These are phyloP conservation scores for Spiromastix sp. DNA, from an alignment of 2,329 filamentous ascomycete genomes.

Conservation along the genomic window DNA sequence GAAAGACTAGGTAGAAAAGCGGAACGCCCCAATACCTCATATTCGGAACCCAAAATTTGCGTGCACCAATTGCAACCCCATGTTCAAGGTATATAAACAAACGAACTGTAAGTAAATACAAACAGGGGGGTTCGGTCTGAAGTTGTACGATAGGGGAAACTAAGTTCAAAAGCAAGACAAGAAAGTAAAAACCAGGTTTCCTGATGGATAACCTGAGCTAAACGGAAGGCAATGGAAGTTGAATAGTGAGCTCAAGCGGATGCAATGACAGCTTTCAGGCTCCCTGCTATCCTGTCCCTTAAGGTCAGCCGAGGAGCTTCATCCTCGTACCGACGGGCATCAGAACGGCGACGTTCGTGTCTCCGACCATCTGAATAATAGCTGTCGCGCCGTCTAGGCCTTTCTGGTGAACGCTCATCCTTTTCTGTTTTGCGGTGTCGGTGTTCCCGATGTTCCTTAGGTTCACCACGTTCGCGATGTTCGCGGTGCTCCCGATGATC, in stretches of 20 bases:
- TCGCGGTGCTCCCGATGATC: slow-evolving; percentile 2
- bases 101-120: no score
- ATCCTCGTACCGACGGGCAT: slow-evolving; percentile 3
- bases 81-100: no score
- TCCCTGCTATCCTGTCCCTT: slow-evolving; percentile 8
- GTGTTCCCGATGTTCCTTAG: slow-evolving; percentile 1
- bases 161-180: no score
- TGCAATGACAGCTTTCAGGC: slow-evolving; percentile 8
- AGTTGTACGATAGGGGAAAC: no score
- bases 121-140: no score
- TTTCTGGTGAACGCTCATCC: slow-evolving; percentile 3
- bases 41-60: no score
- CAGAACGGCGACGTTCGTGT: slow-evolving; percentile 4
- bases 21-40: no score
- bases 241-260: no score
- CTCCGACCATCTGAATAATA: slow-evolving; percentile 6
- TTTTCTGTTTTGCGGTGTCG: slow-evolving; percentile 6
- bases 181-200: not conserved
- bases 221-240: no score
- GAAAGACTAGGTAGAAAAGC: no score
- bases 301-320: slow-evolving; percentile 6
- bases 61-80: no score
- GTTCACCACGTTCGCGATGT: not conserved
- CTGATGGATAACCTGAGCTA: no score
- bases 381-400: slow-evolving; percentile 7